A percentile compares a stretch with the other conserved stretches of the same genome.
phyloP scores from a whole-genome alignment of 805 yeast genomes.

The Candida ipomoeae region DNA sequence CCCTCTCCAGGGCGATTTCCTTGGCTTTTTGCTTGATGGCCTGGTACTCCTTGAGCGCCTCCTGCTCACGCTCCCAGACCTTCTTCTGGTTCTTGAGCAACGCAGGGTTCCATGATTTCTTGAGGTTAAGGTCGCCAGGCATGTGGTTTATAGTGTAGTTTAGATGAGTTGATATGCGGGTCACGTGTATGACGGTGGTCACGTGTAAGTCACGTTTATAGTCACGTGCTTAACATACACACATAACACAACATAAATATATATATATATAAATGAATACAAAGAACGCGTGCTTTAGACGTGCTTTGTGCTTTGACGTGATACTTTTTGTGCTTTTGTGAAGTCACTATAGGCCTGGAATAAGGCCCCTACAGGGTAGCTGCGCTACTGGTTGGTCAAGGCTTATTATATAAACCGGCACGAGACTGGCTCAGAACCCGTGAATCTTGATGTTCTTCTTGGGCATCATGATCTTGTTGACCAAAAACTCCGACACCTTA shows the following conservation, averaged over 20 bases:
- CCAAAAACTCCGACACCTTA: conserved; percentile 89
- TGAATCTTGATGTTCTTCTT: conserved; percentile 97
- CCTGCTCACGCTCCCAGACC: conserved; percentile 81
- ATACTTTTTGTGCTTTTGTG: no score
- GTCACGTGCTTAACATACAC: no score
- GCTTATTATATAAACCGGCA: background rate
- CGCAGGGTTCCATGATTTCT: conserved; percentile 97
- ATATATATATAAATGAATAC: no score
- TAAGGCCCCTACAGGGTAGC: background rate
- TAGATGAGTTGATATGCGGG: background rate
- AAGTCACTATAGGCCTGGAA: no score
- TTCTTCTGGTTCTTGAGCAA: conserved; percentile 77
- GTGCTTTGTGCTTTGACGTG: no score
- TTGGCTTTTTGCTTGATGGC: conserved; percentile 58
- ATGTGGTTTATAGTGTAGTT: conserved; percentile 14
- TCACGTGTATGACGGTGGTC: no score
- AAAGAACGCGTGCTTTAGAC: no score
- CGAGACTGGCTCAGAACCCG: conserved; percentile 64
- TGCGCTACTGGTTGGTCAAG: background rate
- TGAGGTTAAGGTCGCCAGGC: conserved; percentile 80
- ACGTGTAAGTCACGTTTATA: no score
- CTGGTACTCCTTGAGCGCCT: conserved; percentile 64
- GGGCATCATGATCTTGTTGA: conserved; percentile 79
- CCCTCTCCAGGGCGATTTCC: conserved; percentile 61
- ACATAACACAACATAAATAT: no score